Base-by-base conservation (phyloP, 169 alveolate genomes). In the Babesia divergens region DNA sequence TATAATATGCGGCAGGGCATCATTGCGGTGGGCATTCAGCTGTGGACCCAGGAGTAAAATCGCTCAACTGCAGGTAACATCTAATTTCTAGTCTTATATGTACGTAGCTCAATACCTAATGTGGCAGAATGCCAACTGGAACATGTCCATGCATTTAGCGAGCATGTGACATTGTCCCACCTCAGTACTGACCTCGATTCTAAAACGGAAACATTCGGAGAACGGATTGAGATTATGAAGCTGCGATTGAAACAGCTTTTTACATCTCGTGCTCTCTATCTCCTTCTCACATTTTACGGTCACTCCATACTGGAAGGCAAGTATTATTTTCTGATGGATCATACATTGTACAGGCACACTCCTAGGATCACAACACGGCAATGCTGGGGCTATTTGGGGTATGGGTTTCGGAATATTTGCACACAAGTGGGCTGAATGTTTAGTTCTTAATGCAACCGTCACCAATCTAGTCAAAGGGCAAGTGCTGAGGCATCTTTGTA, bases 341-440 rank as follows among this genome's bases (percentile, higher is more conserved):
- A 6, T 18, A 28, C 2, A 11, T 24, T 0, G 14, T 77, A 1
- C 42, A 77, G 86, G 88, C 1, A 58, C 79, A 0, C 74, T 80
- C 5, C 20, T 80, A 3, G 88, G 88, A 22, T 22, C 79, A 18
- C 71, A 68, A 34, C 20, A 47, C 14, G n/a, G n/a, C n/a, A 62
- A 18, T 5, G 80, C 80, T 9, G 67, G 80, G 3, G 6, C 70
- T 16, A 43, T 55, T 13, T 80, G 88, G 88, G 88, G 80, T 0
- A 80, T 80, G 79, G 84, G 72, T 0, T 80, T 80, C 40, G 88
- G 88, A 20, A 80, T 80, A 40, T 47, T 69, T 18, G 88, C 88
- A n/a, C 88, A 80, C 62, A 80, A 80, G 22, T 80, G 88, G 88
- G 88, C 88, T 6, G 88, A 80, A 64, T 80, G 84, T 32, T 18